Evolutionary conservation across 2,329 filamentous ascomycete species (phyloP).

Genomic region (Penicillium brasilianum): DNA sequence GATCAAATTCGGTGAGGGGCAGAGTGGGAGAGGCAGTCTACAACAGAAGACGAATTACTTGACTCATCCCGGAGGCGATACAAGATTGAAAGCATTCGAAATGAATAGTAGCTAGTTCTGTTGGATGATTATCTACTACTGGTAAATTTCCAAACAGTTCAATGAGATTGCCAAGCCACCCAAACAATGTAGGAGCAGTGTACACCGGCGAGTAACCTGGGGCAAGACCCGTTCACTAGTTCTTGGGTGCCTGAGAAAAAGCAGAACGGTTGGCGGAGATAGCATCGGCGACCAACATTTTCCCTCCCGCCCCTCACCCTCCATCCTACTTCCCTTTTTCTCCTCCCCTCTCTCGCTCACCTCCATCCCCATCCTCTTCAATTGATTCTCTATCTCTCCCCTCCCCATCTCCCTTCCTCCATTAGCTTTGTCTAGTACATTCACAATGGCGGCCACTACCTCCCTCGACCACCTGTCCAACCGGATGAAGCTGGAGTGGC

Average conservation of each 20-base stretch:
- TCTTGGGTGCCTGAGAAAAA: conserved; percentile 16
- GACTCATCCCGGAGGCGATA: too few species aligned
- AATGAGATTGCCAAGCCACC: not conserved
- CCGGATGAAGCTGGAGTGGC: conserved; percentile 73
- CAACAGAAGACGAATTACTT: not conserved
- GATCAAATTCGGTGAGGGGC: conserved; percentile 9
- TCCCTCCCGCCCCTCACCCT: conserved; percentile 39
- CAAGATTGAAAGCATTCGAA: too few species aligned
- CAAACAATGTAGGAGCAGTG: conserved; percentile 7
- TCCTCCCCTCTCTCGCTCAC: conserved; percentile 25
- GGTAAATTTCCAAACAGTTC: not conserved
- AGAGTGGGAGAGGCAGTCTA: not conserved
- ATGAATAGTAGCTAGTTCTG: too few species aligned
- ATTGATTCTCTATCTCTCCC: conserved; percentile 18
- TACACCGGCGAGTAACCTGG: conserved; percentile 8
- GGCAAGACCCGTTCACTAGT: not conserved
- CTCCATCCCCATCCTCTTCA: conserved; percentile 23
- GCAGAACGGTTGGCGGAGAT: conserved; percentile 29
- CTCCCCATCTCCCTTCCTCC: conserved; percentile 12
- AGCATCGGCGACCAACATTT: conserved; percentile 44
- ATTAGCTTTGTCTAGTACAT: conserved; percentile 24
- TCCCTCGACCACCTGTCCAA: conserved; percentile 86
- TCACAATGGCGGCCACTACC: conserved; percentile 70
- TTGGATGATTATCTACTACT: not conserved
- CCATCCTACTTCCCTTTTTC: conserved; percentile 26